Conservation (phyloP, 352 stramenopile species). For the Pythium chondricola region DNA sequence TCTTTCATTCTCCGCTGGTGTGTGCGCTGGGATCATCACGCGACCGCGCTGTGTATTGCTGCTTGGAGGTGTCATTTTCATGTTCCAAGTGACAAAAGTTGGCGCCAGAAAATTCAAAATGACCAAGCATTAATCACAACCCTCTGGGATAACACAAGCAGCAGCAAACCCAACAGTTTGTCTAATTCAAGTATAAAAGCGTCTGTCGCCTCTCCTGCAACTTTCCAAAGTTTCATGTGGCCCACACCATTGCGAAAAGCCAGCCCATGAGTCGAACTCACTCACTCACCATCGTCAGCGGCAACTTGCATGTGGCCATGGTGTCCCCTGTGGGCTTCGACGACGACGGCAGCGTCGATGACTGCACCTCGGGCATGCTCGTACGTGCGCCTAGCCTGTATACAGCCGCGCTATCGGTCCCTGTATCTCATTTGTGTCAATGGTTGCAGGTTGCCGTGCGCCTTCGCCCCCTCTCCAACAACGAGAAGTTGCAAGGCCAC, state of each 20-base stretch:
- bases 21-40: neutral
- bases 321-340: conserved; percentile 17
- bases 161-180: too few species aligned
- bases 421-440: too few species aligned
- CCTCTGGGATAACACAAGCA: too few species aligned
- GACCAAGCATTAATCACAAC: too few species aligned
- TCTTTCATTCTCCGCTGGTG: neutral
- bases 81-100: conserved; percentile 2
- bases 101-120: conserved; percentile 24
- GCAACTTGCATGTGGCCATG: neutral
- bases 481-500: conserved; percentile 39
- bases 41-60: neutral
- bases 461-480: conserved; percentile 33
- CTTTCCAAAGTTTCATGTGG: conserved; percentile 10
- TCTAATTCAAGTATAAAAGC: neutral
- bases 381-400: conserved; percentile 9
- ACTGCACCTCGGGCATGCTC: conserved; percentile 38
- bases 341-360: conserved; percentile 22
- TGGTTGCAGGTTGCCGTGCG: conserved; percentile 43
- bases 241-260: conserved; percentile 18
- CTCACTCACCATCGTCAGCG: neutral
- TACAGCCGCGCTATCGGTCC: too few species aligned
- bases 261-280: conserved; percentile 1
- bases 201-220: conserved; percentile 3
- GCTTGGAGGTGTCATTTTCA: neutral